Base-by-base conservation (phyloP, 768 basidiomycete genomes). In the Pholiota molesta region DNA sequence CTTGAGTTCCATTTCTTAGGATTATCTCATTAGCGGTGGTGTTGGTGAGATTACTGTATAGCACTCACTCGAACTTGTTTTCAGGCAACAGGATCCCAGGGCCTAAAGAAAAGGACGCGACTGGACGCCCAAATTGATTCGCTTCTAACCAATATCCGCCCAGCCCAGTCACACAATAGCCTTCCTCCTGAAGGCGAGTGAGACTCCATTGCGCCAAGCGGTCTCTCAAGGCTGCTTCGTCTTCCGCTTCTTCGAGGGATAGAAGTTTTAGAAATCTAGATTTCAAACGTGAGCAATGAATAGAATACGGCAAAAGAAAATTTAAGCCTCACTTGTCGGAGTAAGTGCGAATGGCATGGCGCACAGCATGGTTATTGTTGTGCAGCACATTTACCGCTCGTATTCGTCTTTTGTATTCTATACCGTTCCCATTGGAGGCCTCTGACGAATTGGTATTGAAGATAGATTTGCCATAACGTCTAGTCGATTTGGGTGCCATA, bases 161-260 rank as follows among this genome's bases (percentile, higher is more conserved):
- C 23, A 94, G 75, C 17, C 79, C 85, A 0, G 86, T 88, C 33
- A 95, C 68, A 55, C 86, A 84, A 67, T 92, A 94, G 0, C 93
- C 93, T 66, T 90, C 88, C n/a, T 82, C 76, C 64, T 80, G 74
- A 45, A 94, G 75, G 21, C 83, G 81, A 28, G 80, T 76, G 4
- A 88, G 59, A 11, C 84, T 78, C 93, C 92, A 94, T 16, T 81
- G 83, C 1, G 85, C 78, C 16, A 95, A 79, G 37, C 93, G 85
- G 62, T 90, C 79, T 54, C 79, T 79, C 23, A 91, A 70, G 1
- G 84, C 78, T 1, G 81, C 80, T 63, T 88, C 86, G 40, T 83
- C 85, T 66, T 91, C 86, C 0, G 77, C 79, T 70, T 89, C 86
- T 73, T 95, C 93, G 13, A 82, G 78, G 10, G 78, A 72, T 8